A percentile compares a stretch with the other conserved stretches of the same genome.
These are phyloP conservation scores for Agaricus blazei DNA, from an alignment of 768 basidiomycete genomes.

Conservation along the genomic window DNA sequence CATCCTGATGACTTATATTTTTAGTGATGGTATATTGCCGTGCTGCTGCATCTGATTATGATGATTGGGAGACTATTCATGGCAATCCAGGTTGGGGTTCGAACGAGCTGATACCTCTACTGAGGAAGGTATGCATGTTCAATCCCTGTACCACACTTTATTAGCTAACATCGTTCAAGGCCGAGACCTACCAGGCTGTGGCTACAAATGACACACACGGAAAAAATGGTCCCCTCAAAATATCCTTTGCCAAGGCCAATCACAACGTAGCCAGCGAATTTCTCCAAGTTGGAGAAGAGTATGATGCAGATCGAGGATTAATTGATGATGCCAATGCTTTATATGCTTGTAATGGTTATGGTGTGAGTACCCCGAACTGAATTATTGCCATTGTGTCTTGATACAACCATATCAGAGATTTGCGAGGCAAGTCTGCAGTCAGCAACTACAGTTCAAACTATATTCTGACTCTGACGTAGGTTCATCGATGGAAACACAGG, in stretches of 20 bases:
- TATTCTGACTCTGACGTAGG: conserved; percentile 24
- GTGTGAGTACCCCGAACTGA: background rate
- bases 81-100: conserved; percentile 61
- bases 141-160: background rate
- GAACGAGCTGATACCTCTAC: conserved; percentile 47
- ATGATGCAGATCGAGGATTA: background rate
- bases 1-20: background rate
- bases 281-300: background rate
- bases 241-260: conserved; percentile 35
- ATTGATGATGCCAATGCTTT: background rate
- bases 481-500: conserved; percentile 52
- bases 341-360: background rate
- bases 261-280: conserved; percentile 41
- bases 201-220: conserved; percentile 35
- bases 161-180: conserved; percentile 21
- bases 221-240: conserved; percentile 43
- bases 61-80: conserved; percentile 51
- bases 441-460: background rate
- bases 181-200: conserved; percentile 33
- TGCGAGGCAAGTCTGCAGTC: conserved; percentile 36
- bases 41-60: conserved; percentile 57
- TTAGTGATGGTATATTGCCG: conserved; percentile 52
- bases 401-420: conserved; percentile 34
- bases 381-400: no score
- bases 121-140: conserved; percentile 42